Evolutionary conservation across 148 eudicot genomes (phyloP), one percentile per base, ranked within the genome.

Genomic region (Fallopia convolvulus): DNA sequence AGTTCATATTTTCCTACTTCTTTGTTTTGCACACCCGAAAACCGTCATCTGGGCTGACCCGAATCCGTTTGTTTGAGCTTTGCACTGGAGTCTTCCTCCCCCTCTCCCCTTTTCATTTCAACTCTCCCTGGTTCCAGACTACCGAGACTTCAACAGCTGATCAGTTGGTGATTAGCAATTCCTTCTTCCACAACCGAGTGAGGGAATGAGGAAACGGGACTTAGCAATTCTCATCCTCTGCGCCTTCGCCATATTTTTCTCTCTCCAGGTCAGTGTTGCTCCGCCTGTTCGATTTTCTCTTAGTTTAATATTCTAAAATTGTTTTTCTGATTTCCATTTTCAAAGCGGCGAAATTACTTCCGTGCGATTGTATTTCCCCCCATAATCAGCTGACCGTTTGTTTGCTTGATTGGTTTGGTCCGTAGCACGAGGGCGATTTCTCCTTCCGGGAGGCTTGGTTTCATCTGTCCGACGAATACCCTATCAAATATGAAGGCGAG

Each of bases 361-460:
- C 65, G 65, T 58, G 4, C 32, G 65, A 58, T 20, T 18, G 73
- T 11, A 33, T 68, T 68, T 68, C 42, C 36, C 36, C 30, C 33
- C 40, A 6, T 36, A 33, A 70, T 70, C 41, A 36, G 20, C 46
- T 70, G 73, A 15, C 53, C 4, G 18, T 10, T 53, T 42, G n/a
- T 11, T 68, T 74, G 15, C 36, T 74, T 52, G 73, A 71, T 75
- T 40, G 42, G 11, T 77, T 53, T 61, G 6, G 72, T 17, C 23
- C 26, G 47, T 74, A 95, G 99, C 99, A 95, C 65, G 97, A 92
- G 78, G 99, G 99, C 53, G 99, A 92, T 83, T 91, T 95, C 76
- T 89, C 97, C 50, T 95, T 95, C 81, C 90, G 86, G 75, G 99
- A 95, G 80, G 88, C 99, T 30, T 95, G 97, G 99, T 89, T 89